phyloP scores from a whole-genome alignment of 331 rosid genomes.

The Acacia pycnantha region DNA sequence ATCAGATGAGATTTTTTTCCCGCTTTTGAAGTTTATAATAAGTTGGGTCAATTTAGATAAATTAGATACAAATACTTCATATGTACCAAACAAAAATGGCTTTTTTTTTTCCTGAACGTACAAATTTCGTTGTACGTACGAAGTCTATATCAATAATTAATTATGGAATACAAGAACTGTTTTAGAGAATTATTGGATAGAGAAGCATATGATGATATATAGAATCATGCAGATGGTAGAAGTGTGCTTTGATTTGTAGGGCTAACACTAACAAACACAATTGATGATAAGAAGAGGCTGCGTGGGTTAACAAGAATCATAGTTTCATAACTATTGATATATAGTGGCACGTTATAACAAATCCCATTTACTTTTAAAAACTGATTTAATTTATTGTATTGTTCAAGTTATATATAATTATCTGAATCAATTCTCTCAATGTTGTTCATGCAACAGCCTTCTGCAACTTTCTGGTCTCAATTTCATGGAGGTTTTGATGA shows the following conservation, averaged over 20 bases:
- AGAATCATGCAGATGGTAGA: neutral
- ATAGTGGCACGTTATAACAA: neutral
- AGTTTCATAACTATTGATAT: neutral
- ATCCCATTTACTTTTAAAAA: neutral
- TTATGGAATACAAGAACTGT: neutral
- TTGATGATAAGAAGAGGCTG: conserved; percentile 7
- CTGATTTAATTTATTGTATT: neutral
- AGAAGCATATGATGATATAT: neutral
- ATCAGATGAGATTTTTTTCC: neutral
- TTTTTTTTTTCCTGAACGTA: neutral
- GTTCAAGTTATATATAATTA: neutral
- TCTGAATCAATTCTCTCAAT: conserved; percentile 1
- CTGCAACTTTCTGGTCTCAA: neutral
- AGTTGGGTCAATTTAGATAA: neutral
- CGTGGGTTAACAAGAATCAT: neutral
- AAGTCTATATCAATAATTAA: neutral
- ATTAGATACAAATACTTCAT: neutral
- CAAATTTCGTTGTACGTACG: neutral
- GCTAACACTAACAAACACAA: neutral
- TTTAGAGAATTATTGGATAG: neutral
- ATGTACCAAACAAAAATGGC: neutral
- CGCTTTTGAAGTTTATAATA: neutral
- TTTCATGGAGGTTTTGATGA: neutral
- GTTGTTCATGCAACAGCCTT: neutral
- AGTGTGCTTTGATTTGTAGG: conserved; percentile 20